Conservation (phyloP, 179 eudicot genomes). For the Nepenthes alata region DNA sequence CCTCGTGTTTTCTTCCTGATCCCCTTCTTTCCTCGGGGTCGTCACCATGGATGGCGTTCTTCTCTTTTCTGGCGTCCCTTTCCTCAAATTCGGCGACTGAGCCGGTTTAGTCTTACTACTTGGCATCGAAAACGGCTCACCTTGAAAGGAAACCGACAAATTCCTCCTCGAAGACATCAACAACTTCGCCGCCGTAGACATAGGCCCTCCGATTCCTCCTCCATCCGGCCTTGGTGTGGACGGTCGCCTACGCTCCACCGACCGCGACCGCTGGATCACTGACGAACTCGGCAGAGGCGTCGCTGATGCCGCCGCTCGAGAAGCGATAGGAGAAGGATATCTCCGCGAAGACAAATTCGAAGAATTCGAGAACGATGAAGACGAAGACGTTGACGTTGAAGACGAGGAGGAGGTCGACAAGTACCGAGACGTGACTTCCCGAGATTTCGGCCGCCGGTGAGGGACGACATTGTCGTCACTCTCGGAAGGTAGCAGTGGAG, state of each 20-base stretch:
- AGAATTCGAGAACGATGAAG: conserved; percentile 16
- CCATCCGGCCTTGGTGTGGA: conserved; percentile 10
- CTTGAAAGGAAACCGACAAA: conserved; percentile 32
- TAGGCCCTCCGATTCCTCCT: not conserved
- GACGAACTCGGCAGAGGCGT: conserved; percentile 10
- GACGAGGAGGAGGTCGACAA: conserved; percentile 24
- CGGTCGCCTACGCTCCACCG: conserved; percentile 22
- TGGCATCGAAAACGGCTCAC: conserved; percentile 19
- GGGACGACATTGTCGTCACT: conserved; percentile 9
- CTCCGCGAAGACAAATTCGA: conserved; percentile 18
- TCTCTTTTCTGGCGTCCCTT: conserved; percentile 25
- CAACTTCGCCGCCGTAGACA: conserved; percentile 25
- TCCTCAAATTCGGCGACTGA: conserved; percentile 13
- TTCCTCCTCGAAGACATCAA: conserved; percentile 19
- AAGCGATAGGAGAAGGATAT: conserved; percentile 17
- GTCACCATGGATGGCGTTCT: not conserved
- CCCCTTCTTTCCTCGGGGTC: conserved; percentile 18
- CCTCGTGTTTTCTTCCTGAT: conserved; percentile 39
- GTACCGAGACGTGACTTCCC: conserved; percentile 28
- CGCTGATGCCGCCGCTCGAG: conserved; percentile 5
- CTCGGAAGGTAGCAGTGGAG: conserved; percentile 18
- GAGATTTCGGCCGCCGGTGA: conserved; percentile 22
- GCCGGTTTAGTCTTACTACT: conserved; percentile 11
- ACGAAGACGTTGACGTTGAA: conserved; percentile 13
- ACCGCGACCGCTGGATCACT: conserved; percentile 15